Evolutionary conservation across 495 filamentous ascomycete species (phyloP).

Genomic region (Friedmanniomyces simplex): DNA sequence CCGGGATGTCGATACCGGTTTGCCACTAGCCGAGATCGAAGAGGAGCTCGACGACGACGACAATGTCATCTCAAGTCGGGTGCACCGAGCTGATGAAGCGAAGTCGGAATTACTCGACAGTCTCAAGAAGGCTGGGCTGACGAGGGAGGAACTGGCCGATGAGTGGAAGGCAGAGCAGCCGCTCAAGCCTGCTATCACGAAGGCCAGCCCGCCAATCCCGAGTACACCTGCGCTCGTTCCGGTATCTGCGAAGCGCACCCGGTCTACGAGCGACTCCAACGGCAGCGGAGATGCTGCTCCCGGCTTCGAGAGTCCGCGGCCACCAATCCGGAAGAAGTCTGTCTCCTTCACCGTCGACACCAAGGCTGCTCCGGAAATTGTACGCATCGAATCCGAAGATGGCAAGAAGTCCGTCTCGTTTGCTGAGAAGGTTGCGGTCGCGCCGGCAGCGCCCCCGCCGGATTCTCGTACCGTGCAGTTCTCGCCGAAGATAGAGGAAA

Average conservation of each 20-base stretch:
- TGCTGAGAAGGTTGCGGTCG: conserved; percentile 41
- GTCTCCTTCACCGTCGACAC: conserved; percentile 46
- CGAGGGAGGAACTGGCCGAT: conserved; percentile 33
- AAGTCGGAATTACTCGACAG: conserved; percentile 54
- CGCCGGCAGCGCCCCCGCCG: conserved; percentile 16
- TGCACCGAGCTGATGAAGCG: conserved; percentile 46
- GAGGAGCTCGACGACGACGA: conserved; percentile 90
- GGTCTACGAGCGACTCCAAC: not conserved
- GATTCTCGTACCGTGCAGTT: conserved; percentile 19
- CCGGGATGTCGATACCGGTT: conserved; percentile 26
- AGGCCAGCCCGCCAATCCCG: conserved; percentile 7
- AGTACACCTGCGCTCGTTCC: not conserved
- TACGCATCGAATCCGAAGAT: conserved; percentile 13
- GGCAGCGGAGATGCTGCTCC: not conserved
- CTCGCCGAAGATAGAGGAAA: conserved; percentile 19
- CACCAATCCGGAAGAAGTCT: conserved; percentile 24
- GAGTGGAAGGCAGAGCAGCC: not conserved
- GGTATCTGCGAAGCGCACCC: not conserved
- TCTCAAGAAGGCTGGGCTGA: conserved; percentile 59
- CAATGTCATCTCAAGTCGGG: conserved; percentile 59
- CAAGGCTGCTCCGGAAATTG: conserved; percentile 32
- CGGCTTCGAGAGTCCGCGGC: not conserved
- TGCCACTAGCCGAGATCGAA: conserved; percentile 74
- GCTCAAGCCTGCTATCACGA: conserved; percentile 15
- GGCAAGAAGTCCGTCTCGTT: conserved; percentile 31